Base-by-base conservation (phyloP, 164 flowering plant species). In the Nymphaea colorata region DNA sequence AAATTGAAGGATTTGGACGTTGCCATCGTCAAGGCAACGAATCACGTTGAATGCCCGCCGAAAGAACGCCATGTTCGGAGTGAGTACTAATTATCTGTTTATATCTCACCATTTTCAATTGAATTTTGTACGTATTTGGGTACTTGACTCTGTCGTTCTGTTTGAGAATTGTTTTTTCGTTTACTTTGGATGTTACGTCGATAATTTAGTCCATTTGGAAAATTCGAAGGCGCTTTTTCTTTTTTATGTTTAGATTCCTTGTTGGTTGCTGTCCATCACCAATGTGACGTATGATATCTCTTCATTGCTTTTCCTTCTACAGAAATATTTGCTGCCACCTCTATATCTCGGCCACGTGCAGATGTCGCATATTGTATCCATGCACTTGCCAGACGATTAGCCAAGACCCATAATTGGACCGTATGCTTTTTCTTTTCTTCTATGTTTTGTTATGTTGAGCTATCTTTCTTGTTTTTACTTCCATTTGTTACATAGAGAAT, bases 361-460 rank as follows among this genome's bases (percentile, higher is more conserved):
- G 99, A 91, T 76, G 96, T 94, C 18, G 90, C 92, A 18, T 94
- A 89, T 66, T 94, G 99, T 76, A 94, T 94, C 68, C 91, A 91
- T 74, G 91, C 96, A 41, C 84, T 94, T 61, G 61, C 95, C 3
- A 86, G 81, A 73, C 81, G 99, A 82, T 83, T 94, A 78, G 53
- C 87, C 68, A 94, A 90, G 84, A 94, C 97, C 0, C 72, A 76
- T 3, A 85, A 75, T 66, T 91, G 99, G 99, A 89, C 85, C 71
- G 98, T 91, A 89, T 64, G 17, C n/a, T n/a, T 53, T 47, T 51
- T 15, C 14, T 51, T 51, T 10, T 15, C 57, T 3, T 15, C 2
- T 2, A 51, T 51, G 8, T 51, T 51, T 15, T 51, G 8, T 51
- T 51, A 15, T 51, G 12, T 8, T 51, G 14, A 51, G 8, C 14